These are phyloP conservation scores for Suillus plorans DNA, from an alignment of 768 basidiomycete species.

Conservation along the genomic window DNA sequence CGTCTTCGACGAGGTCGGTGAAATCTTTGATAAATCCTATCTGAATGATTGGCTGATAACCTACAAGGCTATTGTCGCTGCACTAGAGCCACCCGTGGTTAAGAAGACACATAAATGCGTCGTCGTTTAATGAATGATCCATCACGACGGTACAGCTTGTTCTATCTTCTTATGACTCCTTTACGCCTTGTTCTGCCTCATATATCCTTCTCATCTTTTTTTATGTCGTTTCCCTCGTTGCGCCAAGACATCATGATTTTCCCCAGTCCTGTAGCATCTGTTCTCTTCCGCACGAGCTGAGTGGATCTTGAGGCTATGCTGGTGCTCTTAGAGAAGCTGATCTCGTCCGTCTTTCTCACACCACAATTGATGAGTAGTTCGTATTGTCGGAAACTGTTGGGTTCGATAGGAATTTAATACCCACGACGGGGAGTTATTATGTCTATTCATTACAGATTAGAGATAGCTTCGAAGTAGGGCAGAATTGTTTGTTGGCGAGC, in stretches of 20 bases:
- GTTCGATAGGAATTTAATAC: conserved; percentile 36
- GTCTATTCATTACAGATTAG: conserved; percentile 7
- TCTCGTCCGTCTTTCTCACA: not conserved
- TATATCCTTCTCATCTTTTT: conserved; percentile 34
- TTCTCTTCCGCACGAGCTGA: conserved; percentile 24
- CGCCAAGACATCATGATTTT: conserved; percentile 23
- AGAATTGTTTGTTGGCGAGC: not conserved
- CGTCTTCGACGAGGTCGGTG: conserved; percentile 96
- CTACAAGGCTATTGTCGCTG: conserved; percentile 92
- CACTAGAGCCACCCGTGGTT: conserved; percentile 93
- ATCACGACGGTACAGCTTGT: conserved; percentile 26
- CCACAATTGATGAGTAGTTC: conserved; percentile 30
- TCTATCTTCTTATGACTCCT: conserved; percentile 35
- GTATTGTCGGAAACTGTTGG: conserved; percentile 29
- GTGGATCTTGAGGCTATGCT: conserved; percentile 23
- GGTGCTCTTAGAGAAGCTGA: conserved; percentile 14
- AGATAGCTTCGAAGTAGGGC: not conserved
- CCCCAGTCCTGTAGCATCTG: conserved; percentile 18
- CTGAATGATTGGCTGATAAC: conserved; percentile 8
- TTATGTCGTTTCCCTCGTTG: conserved; percentile 20
- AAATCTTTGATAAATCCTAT: conserved; percentile 2
- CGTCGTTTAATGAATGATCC: conserved; percentile 62
- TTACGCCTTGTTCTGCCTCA: conserved; percentile 32
- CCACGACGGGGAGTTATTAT: conserved; percentile 24
- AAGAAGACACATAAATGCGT: conserved; percentile 81